These are phyloP conservation scores for Hibiscus tridactylites DNA, from an alignment of 345 rosid genomes.

Conservation along the genomic window DNA sequence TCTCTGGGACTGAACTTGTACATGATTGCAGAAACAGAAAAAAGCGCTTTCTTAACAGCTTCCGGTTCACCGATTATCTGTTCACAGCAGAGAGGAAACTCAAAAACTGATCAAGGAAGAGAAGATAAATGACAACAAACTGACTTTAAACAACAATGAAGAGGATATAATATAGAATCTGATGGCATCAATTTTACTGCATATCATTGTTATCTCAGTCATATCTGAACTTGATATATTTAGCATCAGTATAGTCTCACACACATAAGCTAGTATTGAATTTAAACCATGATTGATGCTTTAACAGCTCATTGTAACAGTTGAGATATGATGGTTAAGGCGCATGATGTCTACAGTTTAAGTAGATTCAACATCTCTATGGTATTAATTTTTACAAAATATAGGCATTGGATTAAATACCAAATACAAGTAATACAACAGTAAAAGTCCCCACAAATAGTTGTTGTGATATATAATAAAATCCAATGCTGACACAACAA, in stretches of 20 bases:
- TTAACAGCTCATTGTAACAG: no score
- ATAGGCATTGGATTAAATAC: background rate
- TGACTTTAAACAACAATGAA: background rate
- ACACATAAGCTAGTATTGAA: no score
- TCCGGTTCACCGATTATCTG: slow-evolving; percentile 79
- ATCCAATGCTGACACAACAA: background rate
- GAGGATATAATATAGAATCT: background rate
- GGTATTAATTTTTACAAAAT: background rate
- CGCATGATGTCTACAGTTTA: no score
- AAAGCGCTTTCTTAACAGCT: slow-evolving; percentile 75
- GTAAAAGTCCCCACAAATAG: background rate
- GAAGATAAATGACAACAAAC: background rate
- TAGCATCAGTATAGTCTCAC: background rate
- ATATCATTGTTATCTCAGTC: background rate
- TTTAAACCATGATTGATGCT: no score
- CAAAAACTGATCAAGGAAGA: background rate
- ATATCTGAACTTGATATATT: background rate
- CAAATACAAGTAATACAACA: background rate
- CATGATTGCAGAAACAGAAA: slow-evolving; percentile 81
- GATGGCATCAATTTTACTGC: background rate
- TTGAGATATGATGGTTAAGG: no score
- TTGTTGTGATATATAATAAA: background rate
- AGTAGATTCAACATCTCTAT: background rate
- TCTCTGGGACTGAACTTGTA: slow-evolving; percentile 80
- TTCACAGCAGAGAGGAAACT: slow-evolving; percentile 4